Evolutionary conservation across 345 rosid genomes (phyloP).

Genomic region (Chamaenerion angustifolium): DNA sequence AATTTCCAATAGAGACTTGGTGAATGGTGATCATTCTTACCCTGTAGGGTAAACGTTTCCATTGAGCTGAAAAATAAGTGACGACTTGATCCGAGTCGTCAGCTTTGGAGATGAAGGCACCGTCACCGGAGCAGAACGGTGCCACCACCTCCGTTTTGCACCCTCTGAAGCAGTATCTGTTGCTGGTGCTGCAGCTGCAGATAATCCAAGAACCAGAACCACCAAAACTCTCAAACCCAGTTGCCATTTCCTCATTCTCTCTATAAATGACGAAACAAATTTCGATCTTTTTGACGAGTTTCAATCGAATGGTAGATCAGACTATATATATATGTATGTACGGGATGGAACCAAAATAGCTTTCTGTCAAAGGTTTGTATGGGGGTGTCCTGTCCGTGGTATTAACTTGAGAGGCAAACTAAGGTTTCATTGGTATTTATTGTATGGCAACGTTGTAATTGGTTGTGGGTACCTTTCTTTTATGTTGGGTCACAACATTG

Average conservation of each 20-base stretch:
- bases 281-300: neutral
- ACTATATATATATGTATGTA: neutral
- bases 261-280: neutral
- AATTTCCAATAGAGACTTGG: neutral
- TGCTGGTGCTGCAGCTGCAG: neutral
- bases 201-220: conserved; percentile 1
- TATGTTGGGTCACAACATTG: no score
- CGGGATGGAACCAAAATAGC: neutral
- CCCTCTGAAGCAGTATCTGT: conserved; percentile 1
- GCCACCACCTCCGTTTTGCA: neutral
- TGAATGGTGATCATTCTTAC: neutral
- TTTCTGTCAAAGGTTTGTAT: no score
- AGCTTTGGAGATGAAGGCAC: conserved; percentile 16
- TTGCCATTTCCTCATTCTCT: conserved; percentile 18
- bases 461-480: no score
- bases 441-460: no score
- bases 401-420: no score
- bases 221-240: conserved; percentile 7
- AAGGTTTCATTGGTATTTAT: no score
- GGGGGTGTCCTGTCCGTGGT: no score
- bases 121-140: neutral
- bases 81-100: conserved; percentile 37
- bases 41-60: conserved; percentile 63
- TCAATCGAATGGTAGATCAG: no score
- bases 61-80: conserved; percentile 48